A percentile compares a stretch with the other conserved stretches of the same genome.
These are phyloP conservation scores for Acanthochlamys bracteata DNA, from an alignment of 106 monocot genomes.

Conservation along the genomic window DNA sequence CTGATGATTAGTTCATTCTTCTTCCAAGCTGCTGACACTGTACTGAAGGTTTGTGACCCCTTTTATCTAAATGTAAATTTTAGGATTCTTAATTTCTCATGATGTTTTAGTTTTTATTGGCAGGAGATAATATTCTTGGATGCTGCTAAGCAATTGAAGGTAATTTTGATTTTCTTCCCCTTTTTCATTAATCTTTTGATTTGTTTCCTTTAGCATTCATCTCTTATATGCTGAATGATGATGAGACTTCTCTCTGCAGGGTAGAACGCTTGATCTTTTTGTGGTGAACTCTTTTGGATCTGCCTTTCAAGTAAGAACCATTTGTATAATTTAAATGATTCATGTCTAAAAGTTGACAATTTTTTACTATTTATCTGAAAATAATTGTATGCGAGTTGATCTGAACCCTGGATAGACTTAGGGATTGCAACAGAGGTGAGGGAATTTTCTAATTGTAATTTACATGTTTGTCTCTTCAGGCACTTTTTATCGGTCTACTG, in stretches of 20 bases:
- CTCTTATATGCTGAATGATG: too few species aligned
- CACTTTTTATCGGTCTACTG: slow-evolving; percentile 82
- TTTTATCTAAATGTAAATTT: neutral
- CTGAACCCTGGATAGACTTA: neutral
- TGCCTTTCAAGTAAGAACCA: slow-evolving; percentile 76
- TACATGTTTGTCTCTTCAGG: slow-evolving; percentile 36
- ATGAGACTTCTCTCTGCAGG: slow-evolving; percentile 27
- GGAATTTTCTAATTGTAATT: neutral
- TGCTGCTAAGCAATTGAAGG: slow-evolving; percentile 76
- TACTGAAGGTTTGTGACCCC: slow-evolving; percentile 61
- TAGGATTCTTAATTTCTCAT: slow-evolving; percentile 1
- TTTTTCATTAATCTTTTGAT: too few species aligned
- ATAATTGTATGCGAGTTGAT: neutral
- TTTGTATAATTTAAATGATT: neutral
- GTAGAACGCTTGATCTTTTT: slow-evolving; percentile 88
- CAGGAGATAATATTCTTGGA: slow-evolving; percentile 92
- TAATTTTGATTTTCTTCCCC: slow-evolving; percentile 9
- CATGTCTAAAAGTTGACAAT: neutral
- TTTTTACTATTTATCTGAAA: neutral
- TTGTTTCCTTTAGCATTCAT: neutral
- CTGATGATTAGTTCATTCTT: slow-evolving; percentile 92
- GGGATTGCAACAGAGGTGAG: neutral
- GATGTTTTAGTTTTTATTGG: slow-evolving; percentile 10
- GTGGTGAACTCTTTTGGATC: slow-evolving; percentile 94
- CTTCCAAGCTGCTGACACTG: slow-evolving; percentile 95